Base-by-base conservation (phyloP, 2,329 filamentous ascomycete species). In the Fusarium lateritium region DNA sequence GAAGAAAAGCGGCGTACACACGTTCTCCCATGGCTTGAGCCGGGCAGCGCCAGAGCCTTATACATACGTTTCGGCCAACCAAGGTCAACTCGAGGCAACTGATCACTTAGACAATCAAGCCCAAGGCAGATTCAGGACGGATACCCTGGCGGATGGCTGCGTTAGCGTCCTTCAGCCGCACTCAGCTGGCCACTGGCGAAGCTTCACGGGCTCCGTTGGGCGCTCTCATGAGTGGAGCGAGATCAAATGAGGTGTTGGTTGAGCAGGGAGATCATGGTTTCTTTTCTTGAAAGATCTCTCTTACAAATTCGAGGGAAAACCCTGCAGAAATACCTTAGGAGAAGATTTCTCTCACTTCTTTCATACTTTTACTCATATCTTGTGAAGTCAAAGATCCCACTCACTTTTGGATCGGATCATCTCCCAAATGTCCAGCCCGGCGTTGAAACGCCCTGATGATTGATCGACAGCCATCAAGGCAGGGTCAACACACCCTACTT, bases 151-250 rank as follows among this genome's bases (percentile, higher is more conserved):
- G 46, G 54, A 57, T 60, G 69, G 54, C 39, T 65, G 68, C 71
- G 53, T 64, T 73, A 73, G 71, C 60, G 71, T 47, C 50, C 47
- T 44, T 73, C 71, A 73, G 71, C 71, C 71, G 71, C 71, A 73
- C 56, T 56, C 52, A 42, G 54, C 47, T 62, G 17, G 46, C 60
- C 60, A 64, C 52, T 73, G 36, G 49, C 42, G 44, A 46, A 56
- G 51, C 56, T 40, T 59, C 8, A 43, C 38, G 61, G 55, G 42
- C 54, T 24, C 55, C 50, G 57, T 62, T 44, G 65, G 70, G 57
- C 61, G 58, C 36, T 56, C 34, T 45, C 11, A 51, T 38, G 31
- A 44, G 70, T 65, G 69, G 56, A 68, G 54, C 45, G 17, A 31
- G 8, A 42, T 42, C 51, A 28, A 36, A 42, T 31, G 63, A 40